Evolutionary conservation across 352 stramenopile genomes (phyloP).

Genomic region (Phytophthora idaei): DNA sequence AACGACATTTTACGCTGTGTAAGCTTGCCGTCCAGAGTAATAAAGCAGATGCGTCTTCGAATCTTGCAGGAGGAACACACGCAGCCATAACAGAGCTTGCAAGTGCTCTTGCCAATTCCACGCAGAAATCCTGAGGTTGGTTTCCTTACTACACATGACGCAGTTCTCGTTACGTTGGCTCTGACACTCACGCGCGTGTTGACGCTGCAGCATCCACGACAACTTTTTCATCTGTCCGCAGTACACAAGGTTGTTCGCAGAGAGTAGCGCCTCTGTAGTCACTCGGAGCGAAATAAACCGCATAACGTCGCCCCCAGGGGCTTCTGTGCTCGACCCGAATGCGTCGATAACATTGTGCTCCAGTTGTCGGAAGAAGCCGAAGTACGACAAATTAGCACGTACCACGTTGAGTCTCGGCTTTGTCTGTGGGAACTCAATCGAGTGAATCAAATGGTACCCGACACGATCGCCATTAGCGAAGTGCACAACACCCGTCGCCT

Average conservation of each 20-base stretch:
- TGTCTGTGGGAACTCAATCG: slow-evolving; percentile 45
- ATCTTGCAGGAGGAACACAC: slow-evolving; percentile 42
- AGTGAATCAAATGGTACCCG: slow-evolving; percentile 44
- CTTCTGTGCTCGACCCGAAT: slow-evolving; percentile 30
- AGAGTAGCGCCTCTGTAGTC: slow-evolving; percentile 34
- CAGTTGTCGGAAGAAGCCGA: slow-evolving; percentile 47
- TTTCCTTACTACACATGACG: slow-evolving; percentile 34
- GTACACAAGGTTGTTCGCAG: slow-evolving; percentile 37
- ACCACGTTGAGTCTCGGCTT: slow-evolving; percentile 31
- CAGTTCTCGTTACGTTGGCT: slow-evolving; percentile 24
- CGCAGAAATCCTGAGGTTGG: slow-evolving; percentile 20
- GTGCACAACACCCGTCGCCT: slow-evolving; percentile 33
- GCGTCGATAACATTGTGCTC: slow-evolving; percentile 40
- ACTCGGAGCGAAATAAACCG: slow-evolving; percentile 36
- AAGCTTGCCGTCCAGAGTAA: slow-evolving; percentile 33
- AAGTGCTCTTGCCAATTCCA: slow-evolving; percentile 25
- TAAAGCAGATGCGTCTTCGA: slow-evolving; percentile 40
- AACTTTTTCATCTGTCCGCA: slow-evolving; percentile 65
- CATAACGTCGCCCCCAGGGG: slow-evolving; percentile 35
- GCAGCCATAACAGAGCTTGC: slow-evolving; percentile 33
- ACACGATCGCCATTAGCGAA: slow-evolving; percentile 28
- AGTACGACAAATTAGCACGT: slow-evolving; percentile 47
- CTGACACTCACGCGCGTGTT: slow-evolving; percentile 2
- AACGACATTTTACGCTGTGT: slow-evolving; percentile 43
- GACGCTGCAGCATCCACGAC: slow-evolving; percentile 40